Base-by-base conservation (phyloP, 192 early-diverging fungal genomes). In the Entomortierella beljakovae region DNA sequence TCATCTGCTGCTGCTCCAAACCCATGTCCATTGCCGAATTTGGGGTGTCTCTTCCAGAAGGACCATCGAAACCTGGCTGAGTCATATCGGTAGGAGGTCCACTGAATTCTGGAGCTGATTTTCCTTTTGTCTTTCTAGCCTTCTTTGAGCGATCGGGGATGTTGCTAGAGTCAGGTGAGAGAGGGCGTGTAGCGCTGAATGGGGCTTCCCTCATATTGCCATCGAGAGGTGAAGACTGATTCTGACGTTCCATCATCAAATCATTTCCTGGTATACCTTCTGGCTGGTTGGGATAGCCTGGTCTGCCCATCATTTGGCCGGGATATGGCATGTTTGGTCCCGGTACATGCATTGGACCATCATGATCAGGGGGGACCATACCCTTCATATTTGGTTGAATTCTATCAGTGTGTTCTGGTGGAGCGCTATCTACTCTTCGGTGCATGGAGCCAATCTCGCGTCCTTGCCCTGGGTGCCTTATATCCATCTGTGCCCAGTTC, bases 91-190 rank as follows among this genome's bases (percentile, higher is more conserved):
- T n/a, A 46, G n/a, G 49, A 15, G n/a, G 18, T 5, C n/a, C 29
- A 29, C 28, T 29, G 43, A 43, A 8, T 5, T 66, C 64, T 8
- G 8, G 26, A 29, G 18, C 53, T 16, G 34, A 23, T 29, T 49
- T 68, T 50, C 55, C 42, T 15, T 38, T 68, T 11, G 65, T 35
- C 8, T 57, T 56, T 31, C 55, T 26, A 32, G 54, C 65, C 18
- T 55, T 37, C 55, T 49, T 68, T 49, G 9, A 28, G 1, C 53
- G 64, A 29, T 26, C 43, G 15, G 40, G 29, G 11, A 50, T 42
- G 37, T 43, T 5, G 38, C 6, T 49, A 5, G 25, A 3, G 20
- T 69, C 67, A 6, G 67, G 67, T n/a, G 67, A 69, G 6, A 61
- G 33, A 13, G 67, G 51, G 16, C 67, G 56, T 6, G 50, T 34